Base-by-base conservation (phyloP, 176 grass and related monocot species). In the Oryza longistaminata region DNA sequence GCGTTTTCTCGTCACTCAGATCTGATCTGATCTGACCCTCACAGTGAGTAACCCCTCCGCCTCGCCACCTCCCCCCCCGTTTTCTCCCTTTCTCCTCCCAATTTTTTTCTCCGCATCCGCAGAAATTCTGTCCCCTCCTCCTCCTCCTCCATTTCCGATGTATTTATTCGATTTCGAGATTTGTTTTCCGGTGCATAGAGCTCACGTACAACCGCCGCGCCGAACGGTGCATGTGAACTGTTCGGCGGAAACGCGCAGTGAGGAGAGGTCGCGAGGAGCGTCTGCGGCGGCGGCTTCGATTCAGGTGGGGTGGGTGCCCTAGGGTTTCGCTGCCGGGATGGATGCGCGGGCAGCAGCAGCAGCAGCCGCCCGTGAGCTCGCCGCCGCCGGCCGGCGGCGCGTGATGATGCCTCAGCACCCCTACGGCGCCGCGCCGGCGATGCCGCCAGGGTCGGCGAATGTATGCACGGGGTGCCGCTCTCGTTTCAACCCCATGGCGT, bases 391-490 rank as follows among this genome's bases (percentile, higher is more conserved):
- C 74, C 3, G 31, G 13, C 19, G 84, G 74, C 75, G 84, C 75
- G 81, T 81, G 40, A 87, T 91, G 76, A 87, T 87, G 75, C 64
- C 81, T 80, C 89, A 90, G 89, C 80, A 90, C 80, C 6, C 75
- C 81, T 87, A 64, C 70, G 85, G 75, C 24, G 52, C 42, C 43
- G 33, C 71, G 22, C 71, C 76, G 39, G 88, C 78, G 66, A 82
- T 90, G 83, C 67, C 44, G 73, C 79, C 73, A 35, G 45, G 25
- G 73, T 7, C 84, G 35, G 80, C 62, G 1, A 87, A 43, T 26
- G 89, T 87, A 87, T 87, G 70, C 89, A 87, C 40, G 89, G 89
- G 75, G 75, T 84, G 89, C 81, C 85, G 29, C 81, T 91, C 29
- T 42, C 81, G 40, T 91, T 91, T 90, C 75, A 90, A 71, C 42